Evolutionary conservation across 31 red algal genomes (phyloP), one percentile per base, ranked within the genome.

Genomic region (Odonthalia washingtoniensis): DNA sequence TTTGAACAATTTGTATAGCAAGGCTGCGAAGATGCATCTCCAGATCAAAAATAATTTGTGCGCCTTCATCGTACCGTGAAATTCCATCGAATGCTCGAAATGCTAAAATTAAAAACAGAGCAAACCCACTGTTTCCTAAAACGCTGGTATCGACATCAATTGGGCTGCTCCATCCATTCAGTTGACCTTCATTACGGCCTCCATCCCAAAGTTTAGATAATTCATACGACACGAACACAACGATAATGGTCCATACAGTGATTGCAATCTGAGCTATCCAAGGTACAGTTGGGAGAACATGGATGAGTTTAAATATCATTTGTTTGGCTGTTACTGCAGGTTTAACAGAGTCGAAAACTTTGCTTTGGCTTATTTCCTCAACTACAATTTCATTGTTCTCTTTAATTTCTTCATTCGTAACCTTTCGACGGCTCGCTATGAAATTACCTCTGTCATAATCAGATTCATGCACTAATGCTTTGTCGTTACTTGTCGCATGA

Each of bases 41-140:
- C 27, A 87, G 21, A 57, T 87, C 57, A 32, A 33, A 78, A 27
- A 87, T 31, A 16, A 87, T 49, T 34, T 40, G 57, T 1, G 72
- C 72, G 1, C 87, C 87, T 1, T 57, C 39, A 27, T 75, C 87
- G 46, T 82, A 90, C 49, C 87, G 70, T 45, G 46, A 44, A 40
- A 82, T 67, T 27, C 77, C 77, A 45, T 90, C 87, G 45, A 68
- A 82, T 2, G 69, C 87, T 32, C 87, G 87, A 40, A 90, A 90
- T 3, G 65, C 32, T 2, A 90, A 65, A 26, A 90, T 73, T 46
- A 90, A 24, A 45, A 90, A 90, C 49, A 90, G 44, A 21, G 77
- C 87, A 72, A 82, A 90, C 30, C 87, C 87, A 64, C 81, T 49
- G 33, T 90, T 74, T 42, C 42, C 77, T 45, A 90, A 33, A 40